Evolutionary conservation across 2,329 filamentous ascomycete species (phyloP).

Genomic region (Pseudogymnoascus sp.): DNA sequence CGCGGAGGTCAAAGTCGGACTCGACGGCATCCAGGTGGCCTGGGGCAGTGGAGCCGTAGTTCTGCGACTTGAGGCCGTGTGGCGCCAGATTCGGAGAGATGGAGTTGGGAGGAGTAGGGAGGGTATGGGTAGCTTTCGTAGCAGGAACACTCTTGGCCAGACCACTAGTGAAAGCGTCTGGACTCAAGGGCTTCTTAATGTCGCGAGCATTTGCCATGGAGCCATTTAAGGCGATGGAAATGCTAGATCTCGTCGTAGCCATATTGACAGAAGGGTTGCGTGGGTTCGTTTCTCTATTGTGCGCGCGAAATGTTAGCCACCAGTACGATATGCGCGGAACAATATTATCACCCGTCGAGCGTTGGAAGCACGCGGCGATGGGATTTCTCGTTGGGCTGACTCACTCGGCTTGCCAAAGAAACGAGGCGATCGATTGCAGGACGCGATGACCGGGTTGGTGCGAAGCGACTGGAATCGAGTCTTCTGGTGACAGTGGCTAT

Average conservation of each 20-base stretch:
- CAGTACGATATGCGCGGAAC: not conserved
- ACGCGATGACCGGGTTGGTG: constrained; percentile 52
- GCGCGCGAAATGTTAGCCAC: constrained; percentile 18
- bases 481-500: not conserved
- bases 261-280: constrained; percentile 34
- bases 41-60: constrained; percentile 8
- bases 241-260: constrained; percentile 52
- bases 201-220: constrained; percentile 37
- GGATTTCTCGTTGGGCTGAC: not conserved
- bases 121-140: constrained; percentile 47
- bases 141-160: constrained; percentile 53
- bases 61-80: constrained; percentile 64
- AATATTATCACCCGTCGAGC: not conserved
- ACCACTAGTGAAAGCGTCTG: constrained; percentile 68
- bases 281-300: constrained; percentile 26
- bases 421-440: constrained; percentile 32
- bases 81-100: constrained; percentile 82
- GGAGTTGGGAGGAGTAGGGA: constrained; percentile 90
- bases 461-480: constrained; percentile 39
- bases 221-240: constrained; percentile 15
- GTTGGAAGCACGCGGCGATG: not conserved
- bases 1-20: constrained; percentile 80
- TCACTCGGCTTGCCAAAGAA: constrained; percentile 9
- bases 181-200: constrained; percentile 51
- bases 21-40: constrained; percentile 55